Conservation (phyloP, 2,329 filamentous ascomycete genomes). For the Colletotrichum sp. region DNA sequence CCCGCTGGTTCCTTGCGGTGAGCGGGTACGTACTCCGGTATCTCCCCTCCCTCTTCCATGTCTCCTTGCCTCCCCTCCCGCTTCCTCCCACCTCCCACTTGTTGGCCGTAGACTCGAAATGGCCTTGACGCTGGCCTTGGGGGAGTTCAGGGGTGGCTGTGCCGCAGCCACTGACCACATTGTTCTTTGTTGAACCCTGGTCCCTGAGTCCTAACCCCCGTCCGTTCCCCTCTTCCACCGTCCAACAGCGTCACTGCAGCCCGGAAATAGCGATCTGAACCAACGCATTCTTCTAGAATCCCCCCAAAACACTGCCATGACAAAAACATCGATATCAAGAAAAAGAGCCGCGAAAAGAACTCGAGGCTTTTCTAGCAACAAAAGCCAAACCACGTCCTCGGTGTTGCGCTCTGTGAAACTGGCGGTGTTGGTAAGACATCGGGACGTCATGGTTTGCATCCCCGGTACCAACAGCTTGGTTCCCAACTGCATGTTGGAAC, state of each 20-base stretch:
- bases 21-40: background rate
- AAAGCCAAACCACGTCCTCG: background rate
- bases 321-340: background rate
- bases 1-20: background rate
- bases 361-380: background rate
- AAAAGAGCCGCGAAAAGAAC: background rate
- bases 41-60: background rate
- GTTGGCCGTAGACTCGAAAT: background rate
- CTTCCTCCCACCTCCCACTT: background rate
- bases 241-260: background rate
- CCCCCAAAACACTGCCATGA: background rate
- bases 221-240: background rate
- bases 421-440: background rate
- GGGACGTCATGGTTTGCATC: background rate
- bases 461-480: background rate
- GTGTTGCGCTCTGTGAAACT: background rate
- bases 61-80: background rate
- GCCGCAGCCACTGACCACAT: constrained; percentile 13
- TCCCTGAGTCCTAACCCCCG: background rate
- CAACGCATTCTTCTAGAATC: background rate
- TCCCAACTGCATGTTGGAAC: background rate
- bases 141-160: background rate
- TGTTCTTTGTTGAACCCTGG: background rate
- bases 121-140: background rate
- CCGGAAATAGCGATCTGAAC: background rate